Base-by-base conservation (phyloP, 2,329 filamentous ascomycete genomes). In the Epicoccum nigrum region DNA sequence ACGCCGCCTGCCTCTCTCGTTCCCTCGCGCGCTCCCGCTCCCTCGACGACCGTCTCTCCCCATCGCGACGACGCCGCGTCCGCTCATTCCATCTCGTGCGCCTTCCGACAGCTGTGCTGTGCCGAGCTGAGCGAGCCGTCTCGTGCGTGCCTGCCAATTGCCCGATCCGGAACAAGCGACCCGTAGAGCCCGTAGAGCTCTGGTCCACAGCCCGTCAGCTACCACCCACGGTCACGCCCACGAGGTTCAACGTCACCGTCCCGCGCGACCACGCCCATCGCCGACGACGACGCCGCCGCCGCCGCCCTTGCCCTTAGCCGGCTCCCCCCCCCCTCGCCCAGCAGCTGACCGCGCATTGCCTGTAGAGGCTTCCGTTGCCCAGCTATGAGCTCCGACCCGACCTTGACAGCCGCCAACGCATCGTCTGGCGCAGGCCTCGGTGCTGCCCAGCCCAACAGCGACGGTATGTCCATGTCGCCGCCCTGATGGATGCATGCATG, bases 361-460 rank as follows among this genome's bases (percentile, higher is more conserved):
- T 47, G 39, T 45, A 38, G 47, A 62, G 57, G 54, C 53, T 28
- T 34, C 49, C 43, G 49, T 45, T 41, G 63, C 67, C 62, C 65
- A 59, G 65, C 63, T 62, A 75, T 74, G 73, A 74, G 70, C 68
- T 51, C 65, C 59, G 63, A 70, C 52, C 63, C 62, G 27, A 51
- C 58, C 44, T 65, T 64, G 57, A 53, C 63, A 50, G 49, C 65
- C 28, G 45, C 60, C 52, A 67, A 69, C 59, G 51, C 62, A 54
- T 55, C 67, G 30, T 63, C 23, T 25, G 6, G 6, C 23, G 23
- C 63, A 44, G 54, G 40, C 56, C 51, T 63, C 45, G 52, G 50
- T 54, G 45, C 63, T 35, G 64, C 67, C 38, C 68, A 71, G 30
- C 48, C 63, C 56, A 73, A 71, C 66, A 67, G 66, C 52, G 57